These are phyloP conservation scores for Hyaloperonospora brassicae DNA, from an alignment of 352 stramenopile species.

Conservation along the genomic window DNA sequence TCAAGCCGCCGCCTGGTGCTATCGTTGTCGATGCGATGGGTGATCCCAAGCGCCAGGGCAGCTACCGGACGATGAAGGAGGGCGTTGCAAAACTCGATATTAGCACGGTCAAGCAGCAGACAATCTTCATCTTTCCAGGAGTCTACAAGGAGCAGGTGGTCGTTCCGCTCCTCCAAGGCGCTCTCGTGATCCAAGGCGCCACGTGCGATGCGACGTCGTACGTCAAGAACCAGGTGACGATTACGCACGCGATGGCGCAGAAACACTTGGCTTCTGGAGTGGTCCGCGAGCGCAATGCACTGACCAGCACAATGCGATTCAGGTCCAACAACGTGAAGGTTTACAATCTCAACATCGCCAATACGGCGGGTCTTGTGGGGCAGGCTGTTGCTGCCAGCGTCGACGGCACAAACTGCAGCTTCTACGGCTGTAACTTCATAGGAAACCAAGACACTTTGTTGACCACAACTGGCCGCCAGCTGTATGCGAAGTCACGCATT, in stretches of 20 bases:
- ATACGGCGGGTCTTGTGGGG: neutral
- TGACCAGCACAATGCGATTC: constrained; percentile 11
- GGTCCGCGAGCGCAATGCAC: constrained; percentile 5
- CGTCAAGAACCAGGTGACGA: constrained; percentile 9
- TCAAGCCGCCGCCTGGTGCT: constrained; percentile 3
- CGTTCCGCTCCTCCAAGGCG: constrained; percentile 1
- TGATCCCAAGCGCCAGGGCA: neutral
- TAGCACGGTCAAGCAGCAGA: constrained; percentile 5
- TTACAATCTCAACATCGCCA: constrained; percentile 14
- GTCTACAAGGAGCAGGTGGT: constrained; percentile 10
- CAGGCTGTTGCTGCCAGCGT: constrained; percentile 9
- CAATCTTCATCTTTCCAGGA: constrained; percentile 12
- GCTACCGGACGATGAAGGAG: constrained; percentile 4
- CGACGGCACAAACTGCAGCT: constrained; percentile 9
- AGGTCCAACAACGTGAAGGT: constrained; percentile 9
- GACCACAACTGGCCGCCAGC: constrained; percentile 6
- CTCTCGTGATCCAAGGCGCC: constrained; percentile 10
- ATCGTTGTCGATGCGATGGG: constrained; percentile 12
- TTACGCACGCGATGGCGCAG: constrained; percentile 8
- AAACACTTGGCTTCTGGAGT: constrained; percentile 5
- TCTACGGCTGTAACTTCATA: constrained; percentile 14
- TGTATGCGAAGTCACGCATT: constrained; percentile 9
- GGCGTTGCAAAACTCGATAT: constrained; percentile 3
- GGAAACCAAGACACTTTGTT: constrained; percentile 14
- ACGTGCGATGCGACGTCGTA: constrained; percentile 16